These are phyloP conservation scores for Escovopsis sp. DNA, from an alignment of 2,329 filamentous ascomycete species.

Conservation along the genomic window DNA sequence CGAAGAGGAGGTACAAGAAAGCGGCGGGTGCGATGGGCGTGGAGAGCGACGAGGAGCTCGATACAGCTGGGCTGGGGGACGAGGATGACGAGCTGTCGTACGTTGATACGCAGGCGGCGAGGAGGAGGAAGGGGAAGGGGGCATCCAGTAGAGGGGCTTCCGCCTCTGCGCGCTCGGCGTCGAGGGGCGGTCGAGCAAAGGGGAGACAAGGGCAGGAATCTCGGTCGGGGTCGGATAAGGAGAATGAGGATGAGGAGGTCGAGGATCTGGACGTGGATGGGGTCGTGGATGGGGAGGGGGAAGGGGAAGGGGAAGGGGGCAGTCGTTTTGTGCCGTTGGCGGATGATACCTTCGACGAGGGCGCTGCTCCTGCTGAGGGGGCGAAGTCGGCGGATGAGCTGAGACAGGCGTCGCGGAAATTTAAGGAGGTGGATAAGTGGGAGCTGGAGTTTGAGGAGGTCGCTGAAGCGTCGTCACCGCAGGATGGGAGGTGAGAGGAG, in stretches of 20 bases:
- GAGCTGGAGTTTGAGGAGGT: conserved; percentile 52
- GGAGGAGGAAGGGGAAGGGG: conserved; percentile 19
- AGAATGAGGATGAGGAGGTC: conserved; percentile 30
- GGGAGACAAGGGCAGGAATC: conserved; percentile 25
- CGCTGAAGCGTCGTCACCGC: conserved; percentile 38
- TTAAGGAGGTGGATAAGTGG: conserved; percentile 55
- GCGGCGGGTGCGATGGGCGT: conserved; percentile 24
- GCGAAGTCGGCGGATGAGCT: conserved; percentile 36
- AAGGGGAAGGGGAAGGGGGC: conserved; percentile 20
- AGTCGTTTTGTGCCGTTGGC: conserved; percentile 27
- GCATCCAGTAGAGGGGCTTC: conserved; percentile 14
- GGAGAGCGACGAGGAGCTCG: conserved; percentile 29
- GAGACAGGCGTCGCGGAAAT: conserved; percentile 44
- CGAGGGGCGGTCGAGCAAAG: conserved; percentile 14
- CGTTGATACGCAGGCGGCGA: conserved; percentile 20
- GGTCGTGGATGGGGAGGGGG: conserved; percentile 16
- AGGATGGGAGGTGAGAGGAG: conserved; percentile 31
- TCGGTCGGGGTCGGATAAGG: conserved; percentile 38
- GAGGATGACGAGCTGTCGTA: conserved; percentile 43
- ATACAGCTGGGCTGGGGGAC: conserved; percentile 30
- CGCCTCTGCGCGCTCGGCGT: conserved; percentile 13
- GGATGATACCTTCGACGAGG: conserved; percentile 28
- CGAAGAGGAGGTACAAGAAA: conserved; percentile 32
- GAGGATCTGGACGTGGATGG: conserved; percentile 11
- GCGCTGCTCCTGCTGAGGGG: conserved; percentile 17